Percentiles rank a stretch among this genome's conserved stretches.
These are phyloP conservation scores for Lachnellula suecica DNA, from an alignment of 2,329 filamentous ascomycete species.

Conservation along the genomic window DNA sequence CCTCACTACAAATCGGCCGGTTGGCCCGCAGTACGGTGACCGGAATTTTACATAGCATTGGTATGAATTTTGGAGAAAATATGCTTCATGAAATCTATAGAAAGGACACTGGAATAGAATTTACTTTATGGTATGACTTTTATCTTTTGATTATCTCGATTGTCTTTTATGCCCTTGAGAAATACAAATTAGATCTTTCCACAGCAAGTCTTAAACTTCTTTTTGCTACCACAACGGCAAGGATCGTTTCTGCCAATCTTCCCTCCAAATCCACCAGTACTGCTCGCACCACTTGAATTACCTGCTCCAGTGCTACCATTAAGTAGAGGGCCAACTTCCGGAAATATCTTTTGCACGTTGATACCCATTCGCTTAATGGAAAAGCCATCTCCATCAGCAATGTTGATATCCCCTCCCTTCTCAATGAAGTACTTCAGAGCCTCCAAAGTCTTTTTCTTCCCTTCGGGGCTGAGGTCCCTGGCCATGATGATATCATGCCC, in stretches of 20 bases:
- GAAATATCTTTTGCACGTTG: background rate
- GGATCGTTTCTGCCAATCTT: conserved; percentile 9
- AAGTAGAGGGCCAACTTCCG: background rate
- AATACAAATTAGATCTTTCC: conserved; percentile 3
- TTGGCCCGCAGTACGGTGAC: no score
- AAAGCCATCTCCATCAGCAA: conserved; percentile 7
- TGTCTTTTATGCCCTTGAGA: background rate
- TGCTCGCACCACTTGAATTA: background rate
- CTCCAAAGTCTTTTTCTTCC: conserved; percentile 9
- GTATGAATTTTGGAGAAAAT: no score
- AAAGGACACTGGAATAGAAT: no score
- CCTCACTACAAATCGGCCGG: no score
- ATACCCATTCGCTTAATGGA: background rate
- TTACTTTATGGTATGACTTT: no score
- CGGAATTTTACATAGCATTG: no score
- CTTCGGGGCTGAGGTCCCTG: conserved; percentile 1
- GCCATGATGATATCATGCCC: conserved; percentile 13
- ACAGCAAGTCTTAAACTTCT: conserved; percentile 12
- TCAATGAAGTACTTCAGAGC: conserved; percentile 6
- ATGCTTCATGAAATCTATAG: no score
- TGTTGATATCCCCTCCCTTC: conserved; percentile 7
- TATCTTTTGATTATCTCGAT: no score
- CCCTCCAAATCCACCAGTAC: background rate
- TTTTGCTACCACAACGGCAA: conserved; percentile 8
- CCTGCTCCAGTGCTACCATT: background rate